A percentile compares a stretch with the other conserved stretches of the same genome.
phyloP scores from a whole-genome alignment of 768 basidiomycete genomes.

The Pleurotus sapidus region DNA sequence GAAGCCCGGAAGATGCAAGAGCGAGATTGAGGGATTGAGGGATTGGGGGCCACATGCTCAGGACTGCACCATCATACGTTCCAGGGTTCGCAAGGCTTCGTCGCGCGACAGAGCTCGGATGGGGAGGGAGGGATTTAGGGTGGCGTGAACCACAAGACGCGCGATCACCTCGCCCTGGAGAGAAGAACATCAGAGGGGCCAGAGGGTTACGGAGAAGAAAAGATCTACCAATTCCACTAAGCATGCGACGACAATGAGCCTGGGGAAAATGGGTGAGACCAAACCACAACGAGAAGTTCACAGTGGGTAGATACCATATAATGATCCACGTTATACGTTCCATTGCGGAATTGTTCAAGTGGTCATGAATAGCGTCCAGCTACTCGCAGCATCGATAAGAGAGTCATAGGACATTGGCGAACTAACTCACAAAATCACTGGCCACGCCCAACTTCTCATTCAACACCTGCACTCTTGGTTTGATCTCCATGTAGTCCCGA shows the following conservation, averaged over 20 bases:
- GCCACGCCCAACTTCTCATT: conserved; percentile 88
- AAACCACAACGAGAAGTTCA: too few species aligned
- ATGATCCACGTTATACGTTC: conserved; percentile 74
- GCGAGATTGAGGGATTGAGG: not conserved
- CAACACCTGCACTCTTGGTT: conserved; percentile 73
- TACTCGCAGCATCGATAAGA: conserved; percentile 24
- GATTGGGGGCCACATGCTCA: not conserved
- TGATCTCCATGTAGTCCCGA: conserved; percentile 93
- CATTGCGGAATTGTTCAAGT: conserved; percentile 87
- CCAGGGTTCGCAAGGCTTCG: conserved; percentile 37
- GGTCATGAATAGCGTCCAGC: conserved; percentile 92
- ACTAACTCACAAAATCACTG: conserved; percentile 74
- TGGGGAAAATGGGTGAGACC: conserved; percentile 28
- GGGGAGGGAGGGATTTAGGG: conserved; percentile 22
- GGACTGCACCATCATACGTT: conserved; percentile 31
- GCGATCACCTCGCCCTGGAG: conserved; percentile 79
- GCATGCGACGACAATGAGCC: conserved; percentile 88
- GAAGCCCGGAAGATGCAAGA: not conserved
- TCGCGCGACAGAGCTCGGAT: conserved; percentile 28
- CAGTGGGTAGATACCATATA: conserved; percentile 35
- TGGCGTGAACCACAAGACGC: conserved; percentile 68
- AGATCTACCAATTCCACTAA: conserved; percentile 75
- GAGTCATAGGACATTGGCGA: not conserved
- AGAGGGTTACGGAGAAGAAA: not conserved
- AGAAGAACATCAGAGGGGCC: not conserved